These are phyloP conservation scores for Phragmites australis DNA, from an alignment of 176 grass and related monocot genomes.

Conservation along the genomic window DNA sequence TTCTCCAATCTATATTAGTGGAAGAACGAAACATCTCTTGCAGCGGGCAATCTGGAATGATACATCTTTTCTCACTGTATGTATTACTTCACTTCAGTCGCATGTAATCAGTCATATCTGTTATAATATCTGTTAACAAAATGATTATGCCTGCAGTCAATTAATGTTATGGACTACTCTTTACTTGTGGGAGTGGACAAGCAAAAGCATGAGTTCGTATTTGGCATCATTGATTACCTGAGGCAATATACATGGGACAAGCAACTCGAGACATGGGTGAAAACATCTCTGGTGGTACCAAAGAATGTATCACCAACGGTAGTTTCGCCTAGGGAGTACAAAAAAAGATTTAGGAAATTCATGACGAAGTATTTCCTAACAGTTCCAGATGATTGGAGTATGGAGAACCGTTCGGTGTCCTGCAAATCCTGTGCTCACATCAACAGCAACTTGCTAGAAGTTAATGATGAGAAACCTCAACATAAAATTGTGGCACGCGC, in stretches of 20 bases:
- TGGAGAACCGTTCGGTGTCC: constrained; percentile 20
- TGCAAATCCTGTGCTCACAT: constrained; percentile 47
- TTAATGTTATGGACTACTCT: constrained; percentile 77
- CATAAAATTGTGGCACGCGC: constrained; percentile 26
- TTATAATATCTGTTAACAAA: constrained; percentile 2
- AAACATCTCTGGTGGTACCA: constrained; percentile 52
- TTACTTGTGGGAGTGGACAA: constrained; percentile 64
- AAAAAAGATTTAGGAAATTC: constrained; percentile 67
- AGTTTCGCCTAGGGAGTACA: constrained; percentile 63
- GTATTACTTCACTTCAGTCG: not conserved
- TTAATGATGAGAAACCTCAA: constrained; percentile 17
- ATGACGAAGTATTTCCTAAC: constrained; percentile 58
- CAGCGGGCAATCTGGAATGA: constrained; percentile 77
- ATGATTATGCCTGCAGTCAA: constrained; percentile 44
- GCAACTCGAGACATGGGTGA: constrained; percentile 68
- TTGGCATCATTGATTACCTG: constrained; percentile 70
- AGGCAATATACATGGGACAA: constrained; percentile 71
- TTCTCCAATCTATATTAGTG: constrained; percentile 65
- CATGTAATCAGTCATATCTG: not conserved
- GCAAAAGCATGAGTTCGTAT: constrained; percentile 48
- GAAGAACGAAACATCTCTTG: constrained; percentile 66
- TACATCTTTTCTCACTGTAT: constrained; percentile 67
- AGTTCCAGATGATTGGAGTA: constrained; percentile 64
- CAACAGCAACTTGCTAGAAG: constrained; percentile 17
- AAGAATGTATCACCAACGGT: constrained; percentile 59